Percentiles rank a stretch among this genome's conserved stretches.
phyloP scores from a whole-genome alignment of 2,329 filamentous ascomycete species.

The Chaetomium sp. region DNA sequence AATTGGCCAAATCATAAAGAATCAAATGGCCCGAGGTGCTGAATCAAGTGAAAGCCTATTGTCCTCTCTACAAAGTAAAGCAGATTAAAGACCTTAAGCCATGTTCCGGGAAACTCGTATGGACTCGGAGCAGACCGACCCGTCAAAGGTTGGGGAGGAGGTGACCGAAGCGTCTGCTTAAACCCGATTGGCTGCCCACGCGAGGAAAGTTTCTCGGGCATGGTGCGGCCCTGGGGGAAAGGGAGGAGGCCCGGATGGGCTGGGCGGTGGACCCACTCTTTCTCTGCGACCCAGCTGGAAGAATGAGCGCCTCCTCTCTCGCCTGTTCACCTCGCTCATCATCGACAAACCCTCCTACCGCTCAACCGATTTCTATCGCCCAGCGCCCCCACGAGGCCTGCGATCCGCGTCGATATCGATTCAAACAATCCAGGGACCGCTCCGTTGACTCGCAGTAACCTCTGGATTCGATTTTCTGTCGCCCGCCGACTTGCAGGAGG shows the following conservation, averaged over 20 bases:
- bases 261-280: slow-evolving; percentile 1
- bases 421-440: slow-evolving; percentile 14
- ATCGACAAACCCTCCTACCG: slow-evolving; percentile 31
- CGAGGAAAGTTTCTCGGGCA: slow-evolving; percentile 1
- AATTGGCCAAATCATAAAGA: neutral
- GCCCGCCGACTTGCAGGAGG: slow-evolving; percentile 31
- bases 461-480: slow-evolving; percentile 27
- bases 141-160: neutral
- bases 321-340: slow-evolving; percentile 30
- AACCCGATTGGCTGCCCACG: slow-evolving; percentile 28
- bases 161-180: neutral
- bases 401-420: slow-evolving; percentile 28
- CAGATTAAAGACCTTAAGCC: neutral
- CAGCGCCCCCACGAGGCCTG: slow-evolving; percentile 32
- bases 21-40: neutral
- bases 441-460: slow-evolving; percentile 2
- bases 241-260: neutral
- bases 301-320: slow-evolving; percentile 30
- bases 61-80: neutral
- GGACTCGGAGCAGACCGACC: slow-evolving; percentile 6
- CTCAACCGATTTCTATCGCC: slow-evolving; percentile 32
- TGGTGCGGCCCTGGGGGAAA: neutral
- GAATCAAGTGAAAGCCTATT: neutral
- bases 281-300: neutral
- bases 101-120: neutral